phyloP scores from a whole-genome alignment of 2,329 filamentous ascomycete genomes.

The Trichoderma sp. region DNA sequence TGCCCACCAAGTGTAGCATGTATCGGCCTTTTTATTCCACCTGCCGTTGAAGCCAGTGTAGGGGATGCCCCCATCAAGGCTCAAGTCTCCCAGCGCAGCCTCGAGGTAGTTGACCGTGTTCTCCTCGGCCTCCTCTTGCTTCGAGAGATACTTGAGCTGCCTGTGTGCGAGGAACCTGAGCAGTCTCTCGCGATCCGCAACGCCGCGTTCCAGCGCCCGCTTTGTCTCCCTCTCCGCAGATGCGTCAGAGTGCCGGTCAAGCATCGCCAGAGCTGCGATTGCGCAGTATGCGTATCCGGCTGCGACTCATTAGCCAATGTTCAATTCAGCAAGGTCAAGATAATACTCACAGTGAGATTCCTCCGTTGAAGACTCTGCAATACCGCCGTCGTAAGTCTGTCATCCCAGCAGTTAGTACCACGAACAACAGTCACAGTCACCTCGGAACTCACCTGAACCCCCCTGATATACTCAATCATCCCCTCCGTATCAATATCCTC shows the following conservation, averaged over 20 bases:
- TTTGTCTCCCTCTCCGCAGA: conserved; percentile 21
- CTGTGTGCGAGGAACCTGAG: conserved; percentile 64
- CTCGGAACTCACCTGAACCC: conserved; percentile 53
- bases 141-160: conserved; percentile 62
- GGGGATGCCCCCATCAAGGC: conserved; percentile 39
- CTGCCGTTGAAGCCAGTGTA: conserved; percentile 85
- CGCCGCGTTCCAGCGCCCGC: conserved; percentile 42
- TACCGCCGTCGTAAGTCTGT: conserved; percentile 81
- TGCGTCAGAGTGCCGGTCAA: conserved; percentile 60
- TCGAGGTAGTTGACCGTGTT: conserved; percentile 41
- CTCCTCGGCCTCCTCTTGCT: conserved; percentile 48
- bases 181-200: conserved; percentile 40
- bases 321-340: background rate
- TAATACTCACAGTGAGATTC: conserved; percentile 74
- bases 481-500: conserved; percentile 74
- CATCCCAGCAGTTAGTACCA: background rate
- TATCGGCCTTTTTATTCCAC: conserved; percentile 88
- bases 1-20: conserved; percentile 96
- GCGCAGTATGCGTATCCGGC: conserved; percentile 92
- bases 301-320: conserved; percentile 39
- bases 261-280: conserved; percentile 72
- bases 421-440: too few species aligned
- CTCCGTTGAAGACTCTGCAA: conserved; percentile 74
- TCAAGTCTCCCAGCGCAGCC: conserved; percentile 42
- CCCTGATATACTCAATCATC: conserved; percentile 70